Evolutionary conservation across 495 filamentous ascomycete genomes (phyloP).

Genomic region (Lepraria neglecta): DNA sequence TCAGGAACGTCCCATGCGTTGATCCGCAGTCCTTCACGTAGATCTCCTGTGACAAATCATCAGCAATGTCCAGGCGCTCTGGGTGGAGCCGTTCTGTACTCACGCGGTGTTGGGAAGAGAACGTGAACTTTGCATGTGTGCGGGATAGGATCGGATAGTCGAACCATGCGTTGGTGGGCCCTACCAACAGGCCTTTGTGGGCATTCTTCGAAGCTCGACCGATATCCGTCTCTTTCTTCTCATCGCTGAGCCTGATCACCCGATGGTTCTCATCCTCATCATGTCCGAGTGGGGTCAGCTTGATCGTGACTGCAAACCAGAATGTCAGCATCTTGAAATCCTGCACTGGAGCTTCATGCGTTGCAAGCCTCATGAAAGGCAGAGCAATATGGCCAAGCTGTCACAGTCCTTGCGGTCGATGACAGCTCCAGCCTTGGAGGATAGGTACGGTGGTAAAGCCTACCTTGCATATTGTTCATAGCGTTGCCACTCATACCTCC

Average conservation of each 20-base stretch:
- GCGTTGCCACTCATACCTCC: not conserved
- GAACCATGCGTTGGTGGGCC: conserved; percentile 62
- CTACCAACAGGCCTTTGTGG: conserved; percentile 45
- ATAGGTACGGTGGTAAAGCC: not conserved
- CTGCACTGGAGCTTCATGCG: not conserved
- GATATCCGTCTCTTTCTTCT: conserved; percentile 36
- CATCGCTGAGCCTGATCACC: conserved; percentile 16
- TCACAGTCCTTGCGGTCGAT: not conserved
- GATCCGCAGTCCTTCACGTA: conserved; percentile 48
- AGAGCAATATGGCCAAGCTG: not conserved
- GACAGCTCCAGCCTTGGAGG: not conserved
- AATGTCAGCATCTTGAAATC: not conserved
- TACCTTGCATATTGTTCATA: conserved; percentile 5
- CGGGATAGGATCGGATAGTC: conserved; percentile 79
- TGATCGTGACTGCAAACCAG: conserved; percentile 7
- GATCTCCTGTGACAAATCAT: conserved; percentile 32
- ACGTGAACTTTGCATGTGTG: conserved; percentile 58
- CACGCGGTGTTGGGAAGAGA: conserved; percentile 42
- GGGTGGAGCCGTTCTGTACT: conserved; percentile 10
- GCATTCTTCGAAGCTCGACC: conserved; percentile 57
- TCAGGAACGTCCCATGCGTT: conserved; percentile 53
- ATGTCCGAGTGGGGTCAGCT: conserved; percentile 15
- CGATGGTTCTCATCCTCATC: conserved; percentile 15
- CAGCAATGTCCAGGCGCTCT: conserved; percentile 15
- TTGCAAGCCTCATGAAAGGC: not conserved